Conservation (phyloP, 306 rosid species). For the Luffa aegyptiaca region DNA sequence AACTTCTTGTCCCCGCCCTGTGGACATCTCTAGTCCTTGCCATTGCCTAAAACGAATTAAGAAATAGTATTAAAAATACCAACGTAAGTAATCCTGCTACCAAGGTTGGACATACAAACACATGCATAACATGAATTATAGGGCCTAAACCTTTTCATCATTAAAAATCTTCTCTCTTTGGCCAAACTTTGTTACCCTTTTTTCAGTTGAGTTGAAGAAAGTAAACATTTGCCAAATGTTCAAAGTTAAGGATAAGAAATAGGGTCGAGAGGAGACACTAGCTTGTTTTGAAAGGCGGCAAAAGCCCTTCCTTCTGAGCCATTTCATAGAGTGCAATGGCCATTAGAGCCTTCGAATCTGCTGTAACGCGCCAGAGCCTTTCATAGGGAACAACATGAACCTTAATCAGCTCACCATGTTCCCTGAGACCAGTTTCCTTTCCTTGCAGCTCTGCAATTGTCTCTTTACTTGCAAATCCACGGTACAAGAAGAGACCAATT, state of each 20-base stretch:
- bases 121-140: no score
- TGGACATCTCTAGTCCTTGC: no score
- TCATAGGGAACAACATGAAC: constrained; percentile 60
- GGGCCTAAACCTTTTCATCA: no score
- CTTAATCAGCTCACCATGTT: constrained; percentile 82
- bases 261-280: not conserved
- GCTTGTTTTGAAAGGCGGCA: constrained; percentile 22
- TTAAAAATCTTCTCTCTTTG: no score
- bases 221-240: not conserved
- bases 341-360: constrained; percentile 68
- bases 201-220: not conserved
- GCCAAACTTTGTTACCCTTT: no score
- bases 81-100: no score
- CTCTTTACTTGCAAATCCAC: constrained; percentile 46
- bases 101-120: no score
- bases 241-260: not conserved
- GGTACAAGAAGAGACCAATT: constrained; percentile 59
- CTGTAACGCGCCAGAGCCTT: constrained; percentile 71
- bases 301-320: constrained; percentile 60
- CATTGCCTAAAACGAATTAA: no score
- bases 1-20: no score
- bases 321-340: constrained; percentile 77
- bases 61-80: no score
- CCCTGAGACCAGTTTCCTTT: constrained; percentile 77
- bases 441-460: constrained; percentile 57